Evolutionary conservation across 176 grass and related monocot genomes (phyloP).

Genomic region (Bonia amplexicaulis): DNA sequence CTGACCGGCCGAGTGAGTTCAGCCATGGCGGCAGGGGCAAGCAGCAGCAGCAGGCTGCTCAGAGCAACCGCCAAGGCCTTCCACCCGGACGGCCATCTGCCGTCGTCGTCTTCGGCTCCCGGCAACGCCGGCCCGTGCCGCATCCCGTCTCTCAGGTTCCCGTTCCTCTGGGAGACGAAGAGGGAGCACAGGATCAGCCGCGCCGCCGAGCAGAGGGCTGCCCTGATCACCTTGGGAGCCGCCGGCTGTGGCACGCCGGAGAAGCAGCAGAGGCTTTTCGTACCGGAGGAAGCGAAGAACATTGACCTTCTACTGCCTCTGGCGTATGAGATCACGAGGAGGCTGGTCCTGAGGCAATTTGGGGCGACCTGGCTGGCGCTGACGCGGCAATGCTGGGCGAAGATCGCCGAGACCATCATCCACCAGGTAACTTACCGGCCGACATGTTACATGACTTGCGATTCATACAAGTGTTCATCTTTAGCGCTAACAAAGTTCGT

Average conservation of each 20-base stretch:
- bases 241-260: neutral
- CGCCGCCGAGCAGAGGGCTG: slow-evolving; percentile 9
- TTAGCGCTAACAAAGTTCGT: neutral
- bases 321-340: slow-evolving; percentile 41
- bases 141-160: slow-evolving; percentile 42
- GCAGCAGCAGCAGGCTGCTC: slow-evolving; percentile 20
- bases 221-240: slow-evolving; percentile 18
- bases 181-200: neutral
- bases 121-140: neutral
- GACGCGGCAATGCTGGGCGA: slow-evolving; percentile 6
- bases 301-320: slow-evolving; percentile 22
- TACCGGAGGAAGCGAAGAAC: neutral
- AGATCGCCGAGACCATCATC: slow-evolving; percentile 39
- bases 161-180: neutral
- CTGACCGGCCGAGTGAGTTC: neutral
- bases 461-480: neutral
- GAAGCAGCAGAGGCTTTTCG: neutral
- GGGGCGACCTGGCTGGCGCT: slow-evolving; percentile 1
- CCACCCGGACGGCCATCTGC: neutral
- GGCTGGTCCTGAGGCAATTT: slow-evolving; percentile 17
- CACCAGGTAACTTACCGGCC: slow-evolving; percentile 38
- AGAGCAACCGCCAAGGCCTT: slow-evolving; percentile 1
- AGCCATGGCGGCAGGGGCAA: slow-evolving; percentile 37
- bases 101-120: neutral
- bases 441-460: neutral